phyloP scores from a whole-genome alignment of 129 eudicot genomes.

The Helianthus tuberosus region DNA sequence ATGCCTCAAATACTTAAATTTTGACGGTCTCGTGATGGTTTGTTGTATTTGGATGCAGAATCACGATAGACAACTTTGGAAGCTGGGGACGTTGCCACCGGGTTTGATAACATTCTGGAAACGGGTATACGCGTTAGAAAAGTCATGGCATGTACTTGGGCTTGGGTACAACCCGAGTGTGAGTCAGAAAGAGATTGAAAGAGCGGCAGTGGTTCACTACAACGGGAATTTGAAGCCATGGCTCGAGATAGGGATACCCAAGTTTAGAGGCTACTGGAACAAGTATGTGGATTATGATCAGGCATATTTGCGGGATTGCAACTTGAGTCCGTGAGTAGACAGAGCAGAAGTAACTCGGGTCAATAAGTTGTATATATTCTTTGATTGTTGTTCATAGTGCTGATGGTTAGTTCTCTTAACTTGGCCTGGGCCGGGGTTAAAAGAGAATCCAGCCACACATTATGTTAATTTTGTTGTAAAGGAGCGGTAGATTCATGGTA shows the following conservation, averaged over 20 bases:
- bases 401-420: conserved; percentile 21
- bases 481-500: conserved; percentile 32
- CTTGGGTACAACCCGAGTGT: conserved; percentile 96
- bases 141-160: conserved; percentile 93
- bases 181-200: conserved; percentile 69
- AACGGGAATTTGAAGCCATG: conserved; percentile 96
- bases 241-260: conserved; percentile 92
- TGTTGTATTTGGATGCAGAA: conserved; percentile 51
- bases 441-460: conserved; percentile 19
- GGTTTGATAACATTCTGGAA: conserved; percentile 93
- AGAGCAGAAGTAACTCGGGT: neutral
- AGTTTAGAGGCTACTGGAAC: conserved; percentile 75
- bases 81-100: conserved; percentile 93
- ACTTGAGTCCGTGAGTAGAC: conserved; percentile 60
- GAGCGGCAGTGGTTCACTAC: conserved; percentile 88
- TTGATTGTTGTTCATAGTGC: conserved; percentile 27
- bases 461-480: conserved; percentile 27
- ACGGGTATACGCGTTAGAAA: conserved; percentile 66
- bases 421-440: neutral
- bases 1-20: neutral
- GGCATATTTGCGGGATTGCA: conserved; percentile 80
- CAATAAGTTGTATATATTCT: conserved; percentile 36
- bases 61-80: conserved; percentile 85
- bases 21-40: neutral
- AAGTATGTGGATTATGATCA: conserved; percentile 80